Conservation (phyloP, 163 green algal species). For the Scenedesmus sp. region DNA sequence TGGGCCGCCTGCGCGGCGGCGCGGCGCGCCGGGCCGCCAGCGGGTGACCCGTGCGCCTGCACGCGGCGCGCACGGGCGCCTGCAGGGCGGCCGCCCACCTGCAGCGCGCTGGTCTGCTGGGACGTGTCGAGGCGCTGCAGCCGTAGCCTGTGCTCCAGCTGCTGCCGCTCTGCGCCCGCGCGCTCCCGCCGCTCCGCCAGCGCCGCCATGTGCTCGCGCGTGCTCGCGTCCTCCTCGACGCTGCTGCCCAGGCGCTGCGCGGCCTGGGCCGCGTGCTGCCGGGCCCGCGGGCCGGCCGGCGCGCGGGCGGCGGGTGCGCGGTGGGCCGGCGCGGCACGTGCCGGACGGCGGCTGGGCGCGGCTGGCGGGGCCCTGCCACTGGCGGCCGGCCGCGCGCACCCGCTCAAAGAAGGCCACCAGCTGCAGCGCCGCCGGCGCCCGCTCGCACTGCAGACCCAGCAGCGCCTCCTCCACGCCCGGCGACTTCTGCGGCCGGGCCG, state of each 20-base stretch:
- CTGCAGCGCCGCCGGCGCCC: conserved; percentile 24
- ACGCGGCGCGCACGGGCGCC: neutral
- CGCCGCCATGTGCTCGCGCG: conserved; percentile 1
- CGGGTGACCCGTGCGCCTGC: no score
- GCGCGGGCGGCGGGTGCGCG: no score
- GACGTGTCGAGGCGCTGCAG: conserved; percentile 36
- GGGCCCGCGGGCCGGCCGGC: no score
- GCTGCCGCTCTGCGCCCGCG: conserved; percentile 27
- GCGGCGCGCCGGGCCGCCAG: no score
- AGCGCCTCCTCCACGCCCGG: conserved; percentile 8
- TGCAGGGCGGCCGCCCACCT: neutral
- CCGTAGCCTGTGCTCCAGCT: conserved; percentile 44
- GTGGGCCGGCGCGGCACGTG: no score
- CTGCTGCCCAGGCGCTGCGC: conserved; percentile 24
- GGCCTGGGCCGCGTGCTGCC: neutral
- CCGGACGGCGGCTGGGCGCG: no score
- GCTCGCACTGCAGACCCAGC: conserved; percentile 12
- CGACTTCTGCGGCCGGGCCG: conserved; percentile 33
- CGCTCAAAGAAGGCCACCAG: conserved; percentile 31
- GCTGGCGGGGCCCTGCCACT: no score
- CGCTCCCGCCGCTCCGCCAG: conserved; percentile 26
- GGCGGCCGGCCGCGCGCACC: no score
- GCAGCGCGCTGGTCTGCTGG: conserved; percentile 6
- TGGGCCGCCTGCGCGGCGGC: conserved; percentile 26
- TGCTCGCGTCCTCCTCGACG: conserved; percentile 38